These are phyloP conservation scores for Penstemon newberryi DNA, from an alignment of 257 asterid species.

Conservation along the genomic window DNA sequence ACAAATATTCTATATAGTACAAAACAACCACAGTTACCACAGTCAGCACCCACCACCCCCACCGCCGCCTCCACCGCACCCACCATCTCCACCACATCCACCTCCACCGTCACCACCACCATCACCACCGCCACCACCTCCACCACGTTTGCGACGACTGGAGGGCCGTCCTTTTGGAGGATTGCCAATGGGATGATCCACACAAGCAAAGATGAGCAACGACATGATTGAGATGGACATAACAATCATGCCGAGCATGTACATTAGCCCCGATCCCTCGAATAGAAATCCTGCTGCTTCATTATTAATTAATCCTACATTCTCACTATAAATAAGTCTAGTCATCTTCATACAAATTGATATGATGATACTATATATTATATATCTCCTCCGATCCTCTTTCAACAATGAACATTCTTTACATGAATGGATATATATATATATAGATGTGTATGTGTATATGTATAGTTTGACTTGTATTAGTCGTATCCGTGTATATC, in stretches of 20 bases:
- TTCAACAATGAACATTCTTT: too few relatives aligned
- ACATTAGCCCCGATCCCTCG: constrained; percentile 9
- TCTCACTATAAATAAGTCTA: background rate
- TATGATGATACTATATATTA: too few relatives aligned
- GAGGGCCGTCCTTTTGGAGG: background rate
- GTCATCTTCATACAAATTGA: constrained; percentile 12
- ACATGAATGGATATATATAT: too few relatives aligned
- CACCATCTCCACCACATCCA: background rate
- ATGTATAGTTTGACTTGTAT: too few relatives aligned
- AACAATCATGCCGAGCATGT: too few relatives aligned
- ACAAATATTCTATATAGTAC: too few relatives aligned
- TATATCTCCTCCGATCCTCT: too few relatives aligned
- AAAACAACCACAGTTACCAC: too few relatives aligned
- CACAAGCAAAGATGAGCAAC: constrained; percentile 4
- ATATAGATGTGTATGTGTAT: too few relatives aligned
- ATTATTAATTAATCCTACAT: background rate
- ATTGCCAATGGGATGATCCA: background rate
- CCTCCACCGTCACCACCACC: background rate
- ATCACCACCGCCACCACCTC: background rate
- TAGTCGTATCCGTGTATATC: too few relatives aligned
- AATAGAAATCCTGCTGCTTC: background rate
- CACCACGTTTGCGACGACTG: background rate
- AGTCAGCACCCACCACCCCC: background rate
- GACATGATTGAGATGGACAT: too few relatives aligned
- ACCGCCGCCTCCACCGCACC: background rate